Base-by-base conservation (phyloP, 148 eudicot genomes). In the Nyssa sinensis region DNA sequence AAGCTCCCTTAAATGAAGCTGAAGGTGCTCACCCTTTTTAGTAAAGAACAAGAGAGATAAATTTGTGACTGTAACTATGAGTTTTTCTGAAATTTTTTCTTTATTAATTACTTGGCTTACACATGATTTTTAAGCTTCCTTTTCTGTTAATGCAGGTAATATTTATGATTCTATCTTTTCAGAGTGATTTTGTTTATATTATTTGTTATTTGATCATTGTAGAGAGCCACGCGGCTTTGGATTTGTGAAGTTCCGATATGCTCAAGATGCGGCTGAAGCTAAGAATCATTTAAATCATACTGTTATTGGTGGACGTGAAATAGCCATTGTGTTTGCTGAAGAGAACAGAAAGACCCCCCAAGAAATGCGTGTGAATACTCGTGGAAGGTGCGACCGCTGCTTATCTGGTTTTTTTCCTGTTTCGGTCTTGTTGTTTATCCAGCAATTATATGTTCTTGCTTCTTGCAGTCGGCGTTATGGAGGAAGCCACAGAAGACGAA, bases 181-280 rank as follows among this genome's bases (percentile, higher is more conserved):
- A n/a, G n/a, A n/a, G n/a, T n/a, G 41, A 3, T 41, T 41, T 13
- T 13, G 1, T 41, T 9, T 41, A 41, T 17, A 25, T 19, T 65
- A 34, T 12, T n/a, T n/a, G 37, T 31, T 13, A 31, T n/a, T n/a
- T 34, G 17, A 67, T n/a, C n/a, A 55, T 59, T 75, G 71, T 74
- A 93, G 98, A 85, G 94, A 93, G 72, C 88, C 98, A 61, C 89
- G 98, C 27, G 98, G 98, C 25, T 91, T 93, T 85, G 98, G 92
- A 67, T 93, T 93, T 81, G 98, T 93, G 75, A 93, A 93, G 84
- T 93, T 87, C 61, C 98, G 88, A 67, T 70, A 82, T 80, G 84
- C 94, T 61, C 96, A 91, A 81, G 98, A 93, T 85, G 96, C 98
- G 29, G 91, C 93, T 67, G 88, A 87, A 68, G 96, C 98, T 23